These are phyloP conservation scores for Ustilago bromivora DNA, from an alignment of 1,284 basidiomycete species.

Conservation along the genomic window DNA sequence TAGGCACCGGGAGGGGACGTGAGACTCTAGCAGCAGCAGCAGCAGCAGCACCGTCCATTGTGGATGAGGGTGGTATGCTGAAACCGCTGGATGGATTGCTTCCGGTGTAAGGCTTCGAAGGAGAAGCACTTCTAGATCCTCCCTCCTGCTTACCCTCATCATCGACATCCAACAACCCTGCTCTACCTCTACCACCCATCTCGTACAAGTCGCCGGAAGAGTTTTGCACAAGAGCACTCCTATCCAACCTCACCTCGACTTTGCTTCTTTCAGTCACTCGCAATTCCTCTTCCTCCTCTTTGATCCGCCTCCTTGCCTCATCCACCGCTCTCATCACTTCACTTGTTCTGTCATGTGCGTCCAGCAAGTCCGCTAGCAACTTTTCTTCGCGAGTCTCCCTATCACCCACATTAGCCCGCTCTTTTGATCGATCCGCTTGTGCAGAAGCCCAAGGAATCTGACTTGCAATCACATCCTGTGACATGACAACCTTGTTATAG, in stretches of 20 bases:
- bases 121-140: constrained; percentile 12
- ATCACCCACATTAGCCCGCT: neutral
- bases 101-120: neutral
- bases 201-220: constrained; percentile 45
- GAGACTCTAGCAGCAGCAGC: constrained; percentile 5
- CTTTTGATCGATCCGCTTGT: constrained; percentile 43
- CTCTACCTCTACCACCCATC: constrained; percentile 7
- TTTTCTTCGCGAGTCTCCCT: constrained; percentile 47
- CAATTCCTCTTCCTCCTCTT: constrained; percentile 56
- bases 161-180: neutral
- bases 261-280: constrained; percentile 50
- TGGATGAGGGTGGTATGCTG: neutral
- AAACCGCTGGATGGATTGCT: constrained; percentile 8
- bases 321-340: constrained; percentile 42
- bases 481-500: constrained; percentile 36
- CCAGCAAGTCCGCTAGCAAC: constrained; percentile 54
- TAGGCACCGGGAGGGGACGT: constrained; percentile 31
- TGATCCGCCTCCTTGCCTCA: constrained; percentile 31
- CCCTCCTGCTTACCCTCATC: neutral
- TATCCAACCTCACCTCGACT: constrained; percentile 50
- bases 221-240: constrained; percentile 41
- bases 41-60: neutral
- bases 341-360: constrained; percentile 49
- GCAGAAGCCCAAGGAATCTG: constrained; percentile 61
- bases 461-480: constrained; percentile 47